Base-by-base conservation (phyloP, 345 rosid species). In the Gossypium turneri region DNA sequence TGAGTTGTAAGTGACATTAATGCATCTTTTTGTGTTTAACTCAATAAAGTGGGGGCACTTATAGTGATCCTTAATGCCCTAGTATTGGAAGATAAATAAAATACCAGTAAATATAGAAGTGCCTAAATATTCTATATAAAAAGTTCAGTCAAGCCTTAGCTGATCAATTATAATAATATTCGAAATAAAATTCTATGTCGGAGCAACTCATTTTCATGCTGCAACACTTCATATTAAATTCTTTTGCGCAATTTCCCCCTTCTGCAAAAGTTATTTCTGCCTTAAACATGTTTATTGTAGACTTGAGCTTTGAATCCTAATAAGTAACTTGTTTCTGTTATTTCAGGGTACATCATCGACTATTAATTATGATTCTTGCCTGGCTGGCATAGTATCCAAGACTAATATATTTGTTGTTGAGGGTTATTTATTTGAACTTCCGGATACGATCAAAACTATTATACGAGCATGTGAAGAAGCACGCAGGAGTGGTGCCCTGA, bases 391-490 rank as follows among this genome's bases (percentile, higher is more conserved):
- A 76, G 84, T 92, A 79, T 83, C 97, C 63, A 90, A 88, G 86
- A 85, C 94, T 24, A 90, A 84, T 52, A 83, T 94, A 80, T 81
- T 94, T 79, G 87, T 92, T 17, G 90, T 94, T 77, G 98, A 94
- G 86, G 97, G 98, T 29, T 94, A 94, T 86, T 80, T 94, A 75
- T 94, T 94, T 81, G 98, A 92, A 87, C 84, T 94, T 83, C 95
- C 93, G 13, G 95, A 88, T 84, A 92, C 97, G 3, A 94, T 92
- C 63, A 87, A 82, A 77, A 88, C 98, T 76, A 86, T 92, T 76
- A 77, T 85, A 53, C 88, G 85, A 85, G 95, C 97, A 44, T 94
- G 97, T 27, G 92, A 94, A 84, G 97, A 84, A 86, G 97, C 98
- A 48, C 90, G 81, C 64, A 86, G 80, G 69, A 81, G 75, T 65